Base-by-base conservation (phyloP, 2,329 filamentous ascomycete genomes). In the Calonectria multiphialidica region DNA sequence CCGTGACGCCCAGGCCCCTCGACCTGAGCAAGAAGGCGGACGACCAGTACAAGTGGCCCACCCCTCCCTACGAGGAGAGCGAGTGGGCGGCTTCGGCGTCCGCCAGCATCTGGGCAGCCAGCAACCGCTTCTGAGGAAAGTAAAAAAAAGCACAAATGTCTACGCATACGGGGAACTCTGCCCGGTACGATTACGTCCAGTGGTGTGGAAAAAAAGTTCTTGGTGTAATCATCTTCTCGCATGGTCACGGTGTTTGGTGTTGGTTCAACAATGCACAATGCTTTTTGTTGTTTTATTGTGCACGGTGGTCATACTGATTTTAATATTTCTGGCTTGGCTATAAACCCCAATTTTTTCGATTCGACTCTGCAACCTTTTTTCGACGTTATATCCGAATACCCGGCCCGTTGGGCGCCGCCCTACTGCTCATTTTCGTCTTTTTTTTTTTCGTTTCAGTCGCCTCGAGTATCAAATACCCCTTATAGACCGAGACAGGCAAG, bases 41-140 rank as follows among this genome's bases (percentile, higher is more conserved):
- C 15, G 85, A 79, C 23, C 85, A 89, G 74, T 87, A 90, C 79
- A 97, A 98, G 85, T 98, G 96, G 93, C 96, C 96, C 3, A 98
- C 97, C 18, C 97, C 97, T 25, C 96, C 97, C 4, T 98, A 98
- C 78, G 96, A 98, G 80, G 96, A 98, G 79, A 92, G 93, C 74
- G 96, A 98, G 82, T 98, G 96, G 96, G 95, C 93, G 21, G 92
- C 93, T 10, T 93, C 94, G 49, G 94, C 95, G 35, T 91, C 95
- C 13, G 93, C 94, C 7, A 95, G 93, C 84, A 95, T 96, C 76
- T 93, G 94, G 87, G 93, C 93, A 66, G 91, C 92, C 37, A 90
- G 93, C 75, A 92, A 89, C 82, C 88, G 90, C 76, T 90, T 92
- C 79, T 93, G n/a, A n/a, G n/a, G n/a, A 30, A 30, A 30, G 8